Evolutionary conservation across 2,329 filamentous ascomycete species (phyloP), one percentile per base, ranked within the genome.

Genomic region (Sarocladiaceae sp.): DNA sequence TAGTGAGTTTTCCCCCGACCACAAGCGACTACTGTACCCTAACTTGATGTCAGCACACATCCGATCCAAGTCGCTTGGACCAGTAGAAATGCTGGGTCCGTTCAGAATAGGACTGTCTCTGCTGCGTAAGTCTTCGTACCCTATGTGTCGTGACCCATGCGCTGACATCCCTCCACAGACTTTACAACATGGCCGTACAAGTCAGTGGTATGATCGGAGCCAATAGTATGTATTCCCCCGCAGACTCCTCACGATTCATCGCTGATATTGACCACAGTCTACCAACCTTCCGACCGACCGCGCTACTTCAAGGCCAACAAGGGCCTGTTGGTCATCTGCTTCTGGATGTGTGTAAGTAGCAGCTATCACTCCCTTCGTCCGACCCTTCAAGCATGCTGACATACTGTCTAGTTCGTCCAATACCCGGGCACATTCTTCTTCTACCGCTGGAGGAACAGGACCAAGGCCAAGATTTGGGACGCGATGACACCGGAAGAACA

Each of bases 31-130:
- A 13, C 17, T 18, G 35, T 10, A 12, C 17, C 11, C 15, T 11
- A 22, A 17, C 37, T 22, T 13, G n/a, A 2, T 22, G 3, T 7
- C 23, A 65, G 64, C 51, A 63, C 64, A 5, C 77, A 84, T 59
- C 78, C 80, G 0, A 77, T 83, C n/a, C 70, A 82, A 31, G 80
- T 82, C 3, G 80, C 78, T 0, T 79, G 79, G 68, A 79, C 74
- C 3, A 80, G 76, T 26, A 70, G 79, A 48, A 84, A 84, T 57
- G 74, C 79, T 0, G 79, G 79, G 46, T 75, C 75, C 12, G 80
- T 83, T 2, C 72, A 80, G 40, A 83, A 80, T 29, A 67, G 81
- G 28, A 79, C 80, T 2, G 78, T 84, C 17, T 69, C 66, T 52
- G 65, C 66, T 6, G 63, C 64, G 68, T 68, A 55, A 55, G 66